A percentile compares a stretch with the other conserved stretches of the same genome.
Conservation (phyloP, 768 basidiomycete species). For the Xerocomus brunneocitrinus region DNA sequence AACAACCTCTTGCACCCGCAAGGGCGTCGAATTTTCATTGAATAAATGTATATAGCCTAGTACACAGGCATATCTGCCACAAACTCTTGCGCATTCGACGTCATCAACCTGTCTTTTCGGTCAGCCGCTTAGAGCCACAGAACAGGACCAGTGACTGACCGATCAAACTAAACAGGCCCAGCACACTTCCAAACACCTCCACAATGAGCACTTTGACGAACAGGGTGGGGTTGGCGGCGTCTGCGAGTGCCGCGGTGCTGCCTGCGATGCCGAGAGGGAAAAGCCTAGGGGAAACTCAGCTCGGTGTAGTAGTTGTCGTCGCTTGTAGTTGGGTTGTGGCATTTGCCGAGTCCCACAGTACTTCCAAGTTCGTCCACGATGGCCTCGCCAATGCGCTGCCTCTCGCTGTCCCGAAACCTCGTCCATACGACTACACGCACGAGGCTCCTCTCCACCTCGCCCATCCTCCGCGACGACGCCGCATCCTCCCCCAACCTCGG, state of each 20-base stretch:
- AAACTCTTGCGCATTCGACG: constrained; percentile 62
- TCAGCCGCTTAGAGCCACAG: not conserved
- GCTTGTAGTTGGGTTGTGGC: constrained; percentile 39
- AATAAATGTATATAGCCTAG: constrained; percentile 7
- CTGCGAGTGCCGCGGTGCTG: constrained; percentile 90
- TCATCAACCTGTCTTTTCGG: constrained; percentile 56
- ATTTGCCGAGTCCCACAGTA: too few relatives aligned
- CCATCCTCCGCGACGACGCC: constrained; percentile 40
- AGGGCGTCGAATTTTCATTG: not conserved
- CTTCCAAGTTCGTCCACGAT: constrained; percentile 15
- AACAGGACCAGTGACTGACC: constrained; percentile 48
- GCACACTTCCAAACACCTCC: constrained; percentile 88
- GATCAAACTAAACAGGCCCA: constrained; percentile 91
- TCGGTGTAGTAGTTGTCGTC: constrained; percentile 91
- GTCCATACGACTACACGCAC: constrained; percentile 9
- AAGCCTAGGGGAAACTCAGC: constrained; percentile 48
- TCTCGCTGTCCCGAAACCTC: constrained; percentile 16
- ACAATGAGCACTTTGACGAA: constrained; percentile 98
- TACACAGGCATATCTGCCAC: constrained; percentile 32
- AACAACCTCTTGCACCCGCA: not conserved
- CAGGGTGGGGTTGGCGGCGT: constrained; percentile 89
- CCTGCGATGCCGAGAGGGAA: constrained; percentile 93
- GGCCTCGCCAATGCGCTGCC: constrained; percentile 34
- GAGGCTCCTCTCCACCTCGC: constrained; percentile 44
- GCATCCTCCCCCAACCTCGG: constrained; percentile 47